Evolutionary conservation across 2,329 filamentous ascomycete genomes (phyloP).

Genomic region (Claviceps sp.): DNA sequence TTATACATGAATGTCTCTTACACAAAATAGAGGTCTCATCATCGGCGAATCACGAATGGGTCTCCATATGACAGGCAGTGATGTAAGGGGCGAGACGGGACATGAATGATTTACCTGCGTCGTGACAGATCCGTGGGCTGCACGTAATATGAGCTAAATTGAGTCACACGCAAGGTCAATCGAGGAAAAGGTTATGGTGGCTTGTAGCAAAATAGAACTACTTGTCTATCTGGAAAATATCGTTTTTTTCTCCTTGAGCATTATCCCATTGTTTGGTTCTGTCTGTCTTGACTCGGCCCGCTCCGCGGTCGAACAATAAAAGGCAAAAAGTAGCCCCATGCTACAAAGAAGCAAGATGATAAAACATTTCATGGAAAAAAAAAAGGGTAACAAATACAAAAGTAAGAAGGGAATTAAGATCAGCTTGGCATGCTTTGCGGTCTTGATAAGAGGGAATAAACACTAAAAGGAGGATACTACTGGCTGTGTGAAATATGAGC

Average conservation of each 20-base stretch:
- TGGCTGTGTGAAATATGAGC: background rate
- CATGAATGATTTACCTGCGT: too few species aligned
- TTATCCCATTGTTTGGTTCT: too few species aligned
- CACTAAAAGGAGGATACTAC: background rate
- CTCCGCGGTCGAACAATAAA: too few species aligned
- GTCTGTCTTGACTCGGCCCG: too few species aligned
- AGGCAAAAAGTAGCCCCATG: background rate
- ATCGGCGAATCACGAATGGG: too few species aligned
- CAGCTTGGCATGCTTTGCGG: background rate
- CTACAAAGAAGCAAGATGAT: background rate
- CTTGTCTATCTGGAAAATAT: background rate
- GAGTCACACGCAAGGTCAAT: constrained; percentile 14
- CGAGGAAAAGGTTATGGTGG: constrained; percentile 10
- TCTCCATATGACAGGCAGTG: too few species aligned
- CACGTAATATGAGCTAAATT: constrained; percentile 16
- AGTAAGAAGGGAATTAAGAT: background rate
- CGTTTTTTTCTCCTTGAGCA: too few species aligned
- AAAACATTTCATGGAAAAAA: background rate
- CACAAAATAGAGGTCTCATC: background rate
- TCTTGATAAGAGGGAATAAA: background rate
- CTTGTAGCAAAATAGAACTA: too few species aligned
- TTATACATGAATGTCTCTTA: background rate
- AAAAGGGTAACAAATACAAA: background rate
- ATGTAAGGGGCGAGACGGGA: too few species aligned
- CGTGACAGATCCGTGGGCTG: background rate